Evolutionary conservation across 2,329 filamentous ascomycete species (phyloP), one percentile per base, ranked within the genome.

Genomic region (Tolypocladium nubicola): DNA sequence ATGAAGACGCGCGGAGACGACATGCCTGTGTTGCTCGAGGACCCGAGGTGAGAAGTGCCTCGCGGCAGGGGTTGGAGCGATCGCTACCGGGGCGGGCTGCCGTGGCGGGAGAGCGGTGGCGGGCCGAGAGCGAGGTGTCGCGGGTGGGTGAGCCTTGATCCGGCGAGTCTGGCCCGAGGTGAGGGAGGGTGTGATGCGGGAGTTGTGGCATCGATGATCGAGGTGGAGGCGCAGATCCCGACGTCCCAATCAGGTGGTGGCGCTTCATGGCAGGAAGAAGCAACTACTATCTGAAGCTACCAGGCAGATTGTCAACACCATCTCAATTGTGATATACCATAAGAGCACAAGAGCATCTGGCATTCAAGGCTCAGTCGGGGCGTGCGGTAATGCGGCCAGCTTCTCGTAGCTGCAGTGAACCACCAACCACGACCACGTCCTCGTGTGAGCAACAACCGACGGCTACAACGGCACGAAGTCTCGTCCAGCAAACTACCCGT

Each of bases 1-100:
- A 94, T 83, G 76, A 93, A 93, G 69, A 89, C 85, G 56, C 89
- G 82, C 2, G 89, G 89, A 2, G 86, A 84, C 26, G 67, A 59
- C 68, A 69, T 69, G 52, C 58, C 57, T n/a, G 33, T 55, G 33
- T 52, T 19, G 50, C 37, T 30, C 40, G 53, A 35, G 23, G 23
- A 23, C 38, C 14, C 11, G 30, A 16, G 6, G 38, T 3, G 38
- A 39, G 43, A 14, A 23, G 37, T 30, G 52, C 37, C 37, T 47
- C 14, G 7, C 45, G 16, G 45, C 16, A 16, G 26, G 14, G 45
- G n/a, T n/a, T 8, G 45, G 16, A n/a, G 21, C 47, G 30, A 21
- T 50, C 26, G 30, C 9, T 35, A 30, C 30, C 3, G 13, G 26
- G 16, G 4, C 16, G 4, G 13, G 37, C 35, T 4, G 23, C 14